Percentiles rank a stretch among this genome's conserved stretches.
phyloP scores from a whole-genome alignment of 2,329 filamentous ascomycete genomes.

The Colletotrichum sp. region DNA sequence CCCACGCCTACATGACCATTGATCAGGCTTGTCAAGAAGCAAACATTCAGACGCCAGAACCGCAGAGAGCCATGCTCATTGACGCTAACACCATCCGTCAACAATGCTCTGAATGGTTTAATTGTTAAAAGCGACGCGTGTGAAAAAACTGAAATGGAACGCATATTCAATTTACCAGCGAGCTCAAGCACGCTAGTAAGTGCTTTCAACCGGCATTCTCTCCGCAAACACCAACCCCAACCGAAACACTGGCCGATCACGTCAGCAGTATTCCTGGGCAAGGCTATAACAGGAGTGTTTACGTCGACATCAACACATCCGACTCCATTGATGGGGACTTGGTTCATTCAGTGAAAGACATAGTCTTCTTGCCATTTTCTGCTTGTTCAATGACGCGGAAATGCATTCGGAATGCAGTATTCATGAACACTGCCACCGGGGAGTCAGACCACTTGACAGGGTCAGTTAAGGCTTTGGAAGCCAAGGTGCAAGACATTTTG shows the following conservation, averaged over 20 bases:
- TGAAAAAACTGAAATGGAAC: neutral
- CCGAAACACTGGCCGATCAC: neutral
- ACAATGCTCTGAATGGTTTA: neutral
- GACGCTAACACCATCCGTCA: neutral
- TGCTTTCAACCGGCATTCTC: neutral
- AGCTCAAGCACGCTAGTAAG: neutral
- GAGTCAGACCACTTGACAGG: neutral
- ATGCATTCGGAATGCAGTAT: neutral
- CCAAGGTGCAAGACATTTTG: neutral
- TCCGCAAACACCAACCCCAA: neutral
- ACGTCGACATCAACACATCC: neutral
- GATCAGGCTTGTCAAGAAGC: neutral
- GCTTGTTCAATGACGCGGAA: neutral
- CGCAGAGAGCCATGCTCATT: neutral
- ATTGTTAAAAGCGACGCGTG: neutral
- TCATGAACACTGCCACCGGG: neutral
- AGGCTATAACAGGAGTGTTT: neutral
- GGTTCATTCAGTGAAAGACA: neutral
- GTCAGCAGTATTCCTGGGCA: neutral
- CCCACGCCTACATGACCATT: neutral
- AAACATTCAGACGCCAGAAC: neutral
- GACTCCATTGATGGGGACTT: neutral
- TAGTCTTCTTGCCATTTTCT: neutral
- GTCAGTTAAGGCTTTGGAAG: neutral
- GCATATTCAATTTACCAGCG: neutral